These are phyloP conservation scores for Pseudocercospora fijiensis DNA, from an alignment of 2,329 filamentous ascomycete genomes.

Conservation along the genomic window DNA sequence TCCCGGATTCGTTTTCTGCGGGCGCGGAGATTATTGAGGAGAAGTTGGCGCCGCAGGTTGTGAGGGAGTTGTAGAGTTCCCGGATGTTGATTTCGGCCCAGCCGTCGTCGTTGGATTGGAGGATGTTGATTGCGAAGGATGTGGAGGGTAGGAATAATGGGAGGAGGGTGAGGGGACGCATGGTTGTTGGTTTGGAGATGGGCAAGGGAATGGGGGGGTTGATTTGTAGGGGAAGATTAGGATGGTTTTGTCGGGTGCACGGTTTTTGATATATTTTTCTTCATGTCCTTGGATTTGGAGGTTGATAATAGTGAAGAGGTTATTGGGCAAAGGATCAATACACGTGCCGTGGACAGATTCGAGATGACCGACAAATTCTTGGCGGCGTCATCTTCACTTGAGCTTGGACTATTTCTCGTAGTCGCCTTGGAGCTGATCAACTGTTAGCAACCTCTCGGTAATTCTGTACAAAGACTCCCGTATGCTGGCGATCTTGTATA, in stretches of 20 bases:
- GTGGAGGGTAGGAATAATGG: background rate
- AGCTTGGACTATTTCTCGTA: no score
- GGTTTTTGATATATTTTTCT: background rate
- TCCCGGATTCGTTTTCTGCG: slow-evolving; percentile 65
- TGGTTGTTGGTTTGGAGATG: background rate
- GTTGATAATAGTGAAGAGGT: background rate
- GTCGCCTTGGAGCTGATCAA: no score
- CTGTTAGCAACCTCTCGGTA: no score
- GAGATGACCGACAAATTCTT: no score
- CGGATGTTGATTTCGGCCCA: slow-evolving; percentile 70
- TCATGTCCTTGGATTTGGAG: background rate
- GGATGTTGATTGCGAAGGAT: slow-evolving; percentile 48
- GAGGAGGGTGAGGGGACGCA: background rate
- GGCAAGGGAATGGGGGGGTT: no score
- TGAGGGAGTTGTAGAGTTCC: slow-evolving; percentile 58
- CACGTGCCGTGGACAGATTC: background rate
- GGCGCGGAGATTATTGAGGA: slow-evolving; percentile 65
- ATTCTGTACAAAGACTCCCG: no score
- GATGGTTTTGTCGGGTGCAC: no score
- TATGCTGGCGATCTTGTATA: no score
- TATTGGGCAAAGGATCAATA: background rate
- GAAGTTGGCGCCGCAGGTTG: slow-evolving; percentile 56
- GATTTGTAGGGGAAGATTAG: no score
- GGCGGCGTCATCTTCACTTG: no score
- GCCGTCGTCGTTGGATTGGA: slow-evolving; percentile 70